Evolutionary conservation across 441 rosid species (phyloP).

Genomic region (Erodium trifolium): DNA sequence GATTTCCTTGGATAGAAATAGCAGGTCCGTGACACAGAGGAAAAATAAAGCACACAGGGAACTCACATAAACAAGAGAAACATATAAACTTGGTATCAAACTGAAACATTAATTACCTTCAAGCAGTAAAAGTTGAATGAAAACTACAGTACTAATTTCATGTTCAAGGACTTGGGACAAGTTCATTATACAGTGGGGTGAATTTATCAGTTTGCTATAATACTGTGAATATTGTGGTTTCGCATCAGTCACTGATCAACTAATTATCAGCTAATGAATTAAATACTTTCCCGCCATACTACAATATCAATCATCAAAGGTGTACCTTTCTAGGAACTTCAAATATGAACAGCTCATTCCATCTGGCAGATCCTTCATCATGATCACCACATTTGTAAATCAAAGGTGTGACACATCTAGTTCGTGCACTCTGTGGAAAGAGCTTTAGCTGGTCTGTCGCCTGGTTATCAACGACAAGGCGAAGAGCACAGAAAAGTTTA

Average conservation of each 20-base stretch:
- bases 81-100: neutral
- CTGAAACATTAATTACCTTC: neutral
- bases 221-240: neutral
- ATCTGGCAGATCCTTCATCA: conserved; percentile 53
- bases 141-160: neutral
- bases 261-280: neutral
- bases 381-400: conserved; percentile 30
- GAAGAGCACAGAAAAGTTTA: conserved; percentile 85
- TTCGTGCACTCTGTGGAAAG: conserved; percentile 98
- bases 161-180: neutral
- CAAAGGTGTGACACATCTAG: conserved; percentile 89
- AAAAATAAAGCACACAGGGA: neutral
- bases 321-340: conserved; percentile 86
- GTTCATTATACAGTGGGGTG: neutral
- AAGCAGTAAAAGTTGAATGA: neutral
- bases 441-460: conserved; percentile 84
- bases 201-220: neutral
- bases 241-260: neutral
- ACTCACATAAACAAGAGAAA: neutral
- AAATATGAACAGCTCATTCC: conserved; percentile 96
- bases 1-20: neutral
- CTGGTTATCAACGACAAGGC: conserved; percentile 72
- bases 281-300: neutral
- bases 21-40: neutral
- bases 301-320: neutral